Conservation (phyloP, 129 eudicot species). For the Lactuca sativa region DNA sequence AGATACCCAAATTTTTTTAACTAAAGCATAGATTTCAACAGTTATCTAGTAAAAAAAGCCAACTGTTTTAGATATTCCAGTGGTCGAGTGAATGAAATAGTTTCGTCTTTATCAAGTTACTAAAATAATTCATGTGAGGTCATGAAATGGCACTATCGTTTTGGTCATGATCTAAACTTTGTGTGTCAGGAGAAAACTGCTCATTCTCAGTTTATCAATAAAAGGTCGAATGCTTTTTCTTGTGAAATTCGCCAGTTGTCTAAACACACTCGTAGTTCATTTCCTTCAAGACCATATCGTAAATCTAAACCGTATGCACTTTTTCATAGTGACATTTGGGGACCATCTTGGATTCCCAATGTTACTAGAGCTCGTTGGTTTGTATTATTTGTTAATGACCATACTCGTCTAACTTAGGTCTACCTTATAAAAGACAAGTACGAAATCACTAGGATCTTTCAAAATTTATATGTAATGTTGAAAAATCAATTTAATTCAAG, state of each 20-base stretch:
- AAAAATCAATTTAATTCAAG: constrained; percentile 2
- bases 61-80: no score
- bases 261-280: constrained; percentile 5
- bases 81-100: no score
- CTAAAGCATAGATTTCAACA: no score
- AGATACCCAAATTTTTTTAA: no score
- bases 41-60: no score
- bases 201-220: neutral
- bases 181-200: neutral
- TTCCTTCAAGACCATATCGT: neutral
- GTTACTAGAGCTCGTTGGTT: constrained; percentile 13
- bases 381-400: constrained; percentile 1
- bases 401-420: constrained; percentile 5
- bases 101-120: no score
- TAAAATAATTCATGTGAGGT: neutral
- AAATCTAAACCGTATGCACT: neutral
- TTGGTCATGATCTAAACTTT: constrained; percentile 10
- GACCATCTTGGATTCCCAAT: neutral
- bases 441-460: neutral
- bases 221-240: neutral
- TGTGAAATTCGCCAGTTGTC: constrained; percentile 8
- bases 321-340: constrained; percentile 16
- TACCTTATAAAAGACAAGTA: constrained; percentile 17
- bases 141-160: neutral
- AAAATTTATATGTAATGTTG: neutral